phyloP scores from a whole-genome alignment of 2,329 filamentous ascomycete species.

The Diaporthe eres region DNA sequence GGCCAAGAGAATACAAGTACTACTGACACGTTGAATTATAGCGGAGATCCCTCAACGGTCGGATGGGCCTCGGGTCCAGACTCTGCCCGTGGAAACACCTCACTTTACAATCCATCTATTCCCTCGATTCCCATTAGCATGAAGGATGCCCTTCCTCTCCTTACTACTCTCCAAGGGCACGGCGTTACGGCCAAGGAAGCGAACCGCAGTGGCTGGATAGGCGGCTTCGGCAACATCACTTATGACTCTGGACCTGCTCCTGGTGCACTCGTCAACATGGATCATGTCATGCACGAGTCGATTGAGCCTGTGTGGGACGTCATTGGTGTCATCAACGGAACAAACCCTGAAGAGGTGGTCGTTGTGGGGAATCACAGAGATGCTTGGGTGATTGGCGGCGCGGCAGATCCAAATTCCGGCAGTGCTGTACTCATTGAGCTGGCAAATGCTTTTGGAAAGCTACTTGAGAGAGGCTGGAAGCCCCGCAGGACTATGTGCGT shows the following conservation, averaged over 20 bases:
- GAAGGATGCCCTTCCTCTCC: constrained; percentile 14
- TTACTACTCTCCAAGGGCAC: constrained; percentile 2
- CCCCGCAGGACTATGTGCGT: constrained; percentile 78
- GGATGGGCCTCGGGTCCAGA: constrained; percentile 18
- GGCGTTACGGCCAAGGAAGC: constrained; percentile 20
- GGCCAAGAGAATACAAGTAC: no score
- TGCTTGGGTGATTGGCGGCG: constrained; percentile 80
- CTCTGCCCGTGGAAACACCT: constrained; percentile 18
- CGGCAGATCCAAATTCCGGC: constrained; percentile 85
- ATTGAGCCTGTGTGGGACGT: constrained; percentile 87
- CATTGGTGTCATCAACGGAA: constrained; percentile 92
- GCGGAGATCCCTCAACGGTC: constrained; percentile 6
- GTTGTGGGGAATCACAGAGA: constrained; percentile 88
- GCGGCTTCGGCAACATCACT: constrained; percentile 7
- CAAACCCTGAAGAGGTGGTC: constrained; percentile 82
- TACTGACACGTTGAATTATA: not conserved
- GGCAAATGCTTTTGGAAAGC: constrained; percentile 79
- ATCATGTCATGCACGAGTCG: constrained; percentile 26
- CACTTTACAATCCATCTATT: constrained; percentile 19
- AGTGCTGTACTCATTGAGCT: constrained; percentile 86
- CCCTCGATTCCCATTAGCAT: constrained; percentile 19
- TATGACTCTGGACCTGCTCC: constrained; percentile 19
- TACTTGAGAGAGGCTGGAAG: constrained; percentile 81
- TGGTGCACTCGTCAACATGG: constrained; percentile 7
- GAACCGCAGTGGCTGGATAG: constrained; percentile 19